A percentile compares a stretch with the other conserved stretches of the same genome.
phyloP scores from a whole-genome alignment of 139 green algal species.

The Penium margaritaceum region DNA sequence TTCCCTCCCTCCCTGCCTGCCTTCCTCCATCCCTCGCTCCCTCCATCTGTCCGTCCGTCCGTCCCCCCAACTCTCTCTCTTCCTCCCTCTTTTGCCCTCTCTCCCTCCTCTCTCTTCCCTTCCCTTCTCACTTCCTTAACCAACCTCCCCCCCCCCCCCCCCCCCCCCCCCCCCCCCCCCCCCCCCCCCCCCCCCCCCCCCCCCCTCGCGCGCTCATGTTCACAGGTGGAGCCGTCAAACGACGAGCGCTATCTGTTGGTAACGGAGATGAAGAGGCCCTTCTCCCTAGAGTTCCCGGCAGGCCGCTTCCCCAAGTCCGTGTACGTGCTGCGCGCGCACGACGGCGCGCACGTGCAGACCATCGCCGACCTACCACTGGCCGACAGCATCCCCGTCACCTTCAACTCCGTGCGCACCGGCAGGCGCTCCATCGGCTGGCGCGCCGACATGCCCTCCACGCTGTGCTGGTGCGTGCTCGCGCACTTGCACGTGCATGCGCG shows the following conservation, averaged over 20 bases:
- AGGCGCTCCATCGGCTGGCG: slow-evolving; percentile 78
- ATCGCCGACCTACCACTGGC: slow-evolving; percentile 71
- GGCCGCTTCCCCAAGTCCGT: slow-evolving; percentile 77
- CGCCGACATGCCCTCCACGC: slow-evolving; percentile 62
- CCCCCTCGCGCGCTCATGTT: slow-evolving; percentile 33
- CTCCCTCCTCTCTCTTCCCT: no score
- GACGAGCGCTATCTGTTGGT: slow-evolving; percentile 78
- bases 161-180: neutral
- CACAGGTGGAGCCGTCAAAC: slow-evolving; percentile 67
- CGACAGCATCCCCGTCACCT: slow-evolving; percentile 87
- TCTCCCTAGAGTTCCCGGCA: slow-evolving; percentile 62
- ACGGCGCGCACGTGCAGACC: slow-evolving; percentile 59
- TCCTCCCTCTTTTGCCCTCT: no score
- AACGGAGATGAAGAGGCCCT: slow-evolving; percentile 77
- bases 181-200: neutral
- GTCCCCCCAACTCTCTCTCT: no score
- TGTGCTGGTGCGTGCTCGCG: slow-evolving; percentile 43
- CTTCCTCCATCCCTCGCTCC: no score
- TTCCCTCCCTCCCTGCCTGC: no score
- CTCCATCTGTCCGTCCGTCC: no score
- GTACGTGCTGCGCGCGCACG: slow-evolving; percentile 62
- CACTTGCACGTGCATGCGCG: no score
- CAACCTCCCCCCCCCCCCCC: no score
- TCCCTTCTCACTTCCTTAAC: no score
- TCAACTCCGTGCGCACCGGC: slow-evolving; percentile 70